A percentile compares a stretch with the other conserved stretches of the same genome.
These are phyloP conservation scores for Mariannaea elegans DNA, from an alignment of 2,329 filamentous ascomycete species.

Conservation along the genomic window DNA sequence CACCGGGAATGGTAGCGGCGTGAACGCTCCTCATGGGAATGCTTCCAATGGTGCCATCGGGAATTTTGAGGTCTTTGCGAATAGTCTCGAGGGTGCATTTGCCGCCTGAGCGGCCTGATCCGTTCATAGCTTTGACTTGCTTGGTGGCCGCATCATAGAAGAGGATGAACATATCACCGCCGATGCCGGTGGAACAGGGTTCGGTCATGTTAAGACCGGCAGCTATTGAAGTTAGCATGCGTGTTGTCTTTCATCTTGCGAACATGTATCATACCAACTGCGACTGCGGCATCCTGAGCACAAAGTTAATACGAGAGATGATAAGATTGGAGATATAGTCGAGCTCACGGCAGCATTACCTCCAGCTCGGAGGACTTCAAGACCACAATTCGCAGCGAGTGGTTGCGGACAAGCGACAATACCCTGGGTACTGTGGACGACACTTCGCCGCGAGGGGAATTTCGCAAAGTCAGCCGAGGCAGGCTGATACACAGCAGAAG, in stretches of 20 bases:
- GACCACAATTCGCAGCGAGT: slow-evolving; percentile 85
- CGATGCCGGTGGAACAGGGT: slow-evolving; percentile 91
- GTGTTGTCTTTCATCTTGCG: not conserved
- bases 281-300: slow-evolving; percentile 97
- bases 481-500: slow-evolving; percentile 56
- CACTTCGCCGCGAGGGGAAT: slow-evolving; percentile 84
- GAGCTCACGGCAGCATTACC: slow-evolving; percentile 88
- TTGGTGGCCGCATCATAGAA: slow-evolving; percentile 87
- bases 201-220: slow-evolving; percentile 94
- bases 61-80: slow-evolving; percentile 73
- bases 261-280: slow-evolving; percentile 71
- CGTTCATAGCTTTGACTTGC: slow-evolving; percentile 87
- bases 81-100: slow-evolving; percentile 76
- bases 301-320: slow-evolving; percentile 8
- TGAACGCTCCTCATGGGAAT: slow-evolving; percentile 83
- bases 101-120: slow-evolving; percentile 83
- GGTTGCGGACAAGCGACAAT: slow-evolving; percentile 93
- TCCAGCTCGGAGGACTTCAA: slow-evolving; percentile 84
- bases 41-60: slow-evolving; percentile 60
- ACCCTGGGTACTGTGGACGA: slow-evolving; percentile 91
- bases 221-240: slow-evolving; percentile 58
- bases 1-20: slow-evolving; percentile 87
- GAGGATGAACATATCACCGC: slow-evolving; percentile 96
- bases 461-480: slow-evolving; percentile 62
- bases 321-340: not conserved